These are phyloP conservation scores for Tetrapyrgos nigripes DNA, from an alignment of 1,284 basidiomycete genomes.

Conservation along the genomic window DNA sequence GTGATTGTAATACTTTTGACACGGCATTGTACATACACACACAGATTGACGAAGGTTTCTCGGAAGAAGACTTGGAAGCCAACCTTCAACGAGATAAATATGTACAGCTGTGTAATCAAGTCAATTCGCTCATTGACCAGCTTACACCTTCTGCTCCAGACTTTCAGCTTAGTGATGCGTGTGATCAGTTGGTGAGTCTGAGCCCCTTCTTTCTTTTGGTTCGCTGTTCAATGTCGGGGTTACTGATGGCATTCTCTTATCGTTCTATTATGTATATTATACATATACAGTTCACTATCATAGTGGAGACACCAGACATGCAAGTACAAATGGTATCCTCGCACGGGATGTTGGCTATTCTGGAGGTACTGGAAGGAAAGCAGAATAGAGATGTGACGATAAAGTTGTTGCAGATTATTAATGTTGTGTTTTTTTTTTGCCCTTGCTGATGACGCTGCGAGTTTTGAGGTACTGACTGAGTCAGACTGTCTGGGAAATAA, in stretches of 20 bases:
- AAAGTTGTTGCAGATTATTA: slow-evolving; percentile 88
- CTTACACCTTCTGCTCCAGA: slow-evolving; percentile 83
- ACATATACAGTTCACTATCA: slow-evolving; percentile 79
- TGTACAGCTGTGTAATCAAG: slow-evolving; percentile 81
- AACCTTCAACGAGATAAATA: slow-evolving; percentile 91
- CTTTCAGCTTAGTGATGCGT: slow-evolving; percentile 81
- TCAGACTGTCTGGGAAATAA: too few species aligned
- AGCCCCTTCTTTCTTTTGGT: too few species aligned
- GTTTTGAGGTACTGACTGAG: background rate
- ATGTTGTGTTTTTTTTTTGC: slow-evolving; percentile 67
- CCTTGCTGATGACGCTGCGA: background rate
- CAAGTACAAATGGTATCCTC: slow-evolving; percentile 87
- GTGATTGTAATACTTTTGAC: slow-evolving; percentile 10
- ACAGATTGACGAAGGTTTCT: slow-evolving; percentile 90
- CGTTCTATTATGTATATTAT: too few species aligned
- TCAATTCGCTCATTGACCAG: slow-evolving; percentile 88
- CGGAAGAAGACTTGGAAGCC: slow-evolving; percentile 87
- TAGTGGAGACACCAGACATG: slow-evolving; percentile 89
- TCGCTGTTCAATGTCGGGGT: too few species aligned
- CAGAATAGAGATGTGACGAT: slow-evolving; percentile 81
- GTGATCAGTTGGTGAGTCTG: slow-evolving; percentile 88
- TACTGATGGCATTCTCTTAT: slow-evolving; percentile 14
- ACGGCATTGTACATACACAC: background rate
- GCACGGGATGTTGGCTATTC: slow-evolving; percentile 93
- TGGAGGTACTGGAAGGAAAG: slow-evolving; percentile 90